These are phyloP conservation scores for Exophiala dermatitidis DNA, from an alignment of 2,329 filamentous ascomycete genomes.

Conservation along the genomic window DNA sequence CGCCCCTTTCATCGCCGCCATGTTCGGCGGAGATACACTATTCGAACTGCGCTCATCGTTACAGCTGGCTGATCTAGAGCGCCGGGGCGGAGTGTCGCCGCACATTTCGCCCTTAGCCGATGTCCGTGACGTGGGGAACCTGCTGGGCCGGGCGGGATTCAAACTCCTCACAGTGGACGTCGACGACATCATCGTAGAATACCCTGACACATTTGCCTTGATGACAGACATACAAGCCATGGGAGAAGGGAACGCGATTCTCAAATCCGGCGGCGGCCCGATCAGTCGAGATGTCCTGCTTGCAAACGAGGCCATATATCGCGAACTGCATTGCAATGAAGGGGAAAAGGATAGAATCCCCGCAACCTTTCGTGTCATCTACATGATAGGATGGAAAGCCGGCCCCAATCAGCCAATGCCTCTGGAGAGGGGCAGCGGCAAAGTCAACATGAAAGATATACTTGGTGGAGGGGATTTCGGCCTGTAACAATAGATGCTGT, in stretches of 20 bases:
- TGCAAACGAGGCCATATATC: conserved; percentile 83
- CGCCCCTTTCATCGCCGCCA: conserved; percentile 83
- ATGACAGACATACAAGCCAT: conserved; percentile 94
- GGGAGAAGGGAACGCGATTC: conserved; percentile 86
- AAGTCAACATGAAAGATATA: conserved; percentile 83
- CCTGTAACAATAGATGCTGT: conserved; percentile 8
- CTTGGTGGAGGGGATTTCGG: conserved; percentile 44
- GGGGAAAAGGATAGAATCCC: conserved; percentile 50
- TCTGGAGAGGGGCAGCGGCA: conserved; percentile 71
- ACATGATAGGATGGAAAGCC: conserved; percentile 98
- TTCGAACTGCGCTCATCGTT: conserved; percentile 90
- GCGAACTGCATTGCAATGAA: conserved; percentile 74
- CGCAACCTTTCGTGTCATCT: conserved; percentile 90
- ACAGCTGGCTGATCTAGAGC: conserved; percentile 84
- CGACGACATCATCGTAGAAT: conserved; percentile 94
- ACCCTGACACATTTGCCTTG: conserved; percentile 77
- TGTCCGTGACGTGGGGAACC: conserved; percentile 79
- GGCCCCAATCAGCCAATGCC: conserved; percentile 71
- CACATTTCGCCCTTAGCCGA: conserved; percentile 89
- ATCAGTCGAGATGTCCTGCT: conserved; percentile 77
- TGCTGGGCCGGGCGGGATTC: conserved; percentile 82
- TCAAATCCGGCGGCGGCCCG: conserved; percentile 63
- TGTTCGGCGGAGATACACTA: conserved; percentile 91
- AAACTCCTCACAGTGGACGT: conserved; percentile 95
- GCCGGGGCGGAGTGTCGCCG: conserved; percentile 82